Evolutionary conservation across 1,139 yeast species (phyloP).

Genomic region (Yamadazyma taylorii): DNA sequence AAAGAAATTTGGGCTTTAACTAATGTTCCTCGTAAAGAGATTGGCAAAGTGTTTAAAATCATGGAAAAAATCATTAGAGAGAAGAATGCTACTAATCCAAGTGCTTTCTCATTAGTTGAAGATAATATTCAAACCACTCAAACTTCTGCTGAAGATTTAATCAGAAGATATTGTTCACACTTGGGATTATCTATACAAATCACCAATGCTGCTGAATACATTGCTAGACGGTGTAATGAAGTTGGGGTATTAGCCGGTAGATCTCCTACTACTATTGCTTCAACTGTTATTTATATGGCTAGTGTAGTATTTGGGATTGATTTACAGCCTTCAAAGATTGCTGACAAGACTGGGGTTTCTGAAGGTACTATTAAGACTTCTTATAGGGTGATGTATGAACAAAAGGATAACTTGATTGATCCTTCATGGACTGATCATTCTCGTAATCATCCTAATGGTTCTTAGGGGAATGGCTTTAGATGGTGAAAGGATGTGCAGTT

Average conservation of each 20-base stretch:
- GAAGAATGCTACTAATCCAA: constrained; percentile 52
- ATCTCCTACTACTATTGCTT: constrained; percentile 96
- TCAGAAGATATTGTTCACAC: constrained; percentile 94
- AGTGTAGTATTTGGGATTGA: constrained; percentile 76
- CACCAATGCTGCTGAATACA: constrained; percentile 90
- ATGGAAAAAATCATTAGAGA: constrained; percentile 77
- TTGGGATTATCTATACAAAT: constrained; percentile 83
- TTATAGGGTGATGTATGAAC: constrained; percentile 79
- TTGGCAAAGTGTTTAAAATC: constrained; percentile 82
- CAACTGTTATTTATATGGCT: constrained; percentile 95
- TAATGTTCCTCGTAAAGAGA: constrained; percentile 90
- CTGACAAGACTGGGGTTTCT: constrained; percentile 95
- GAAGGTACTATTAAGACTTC: constrained; percentile 97
- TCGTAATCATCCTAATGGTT: not conserved
- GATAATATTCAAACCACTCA: constrained; percentile 81
- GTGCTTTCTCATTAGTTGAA: constrained; percentile 30
- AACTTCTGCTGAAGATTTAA: constrained; percentile 91
- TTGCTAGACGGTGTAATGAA: constrained; percentile 86
- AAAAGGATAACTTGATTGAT: constrained; percentile 70
- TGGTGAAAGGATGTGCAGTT: no score
- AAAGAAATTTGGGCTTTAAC: constrained; percentile 96
- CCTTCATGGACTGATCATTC: constrained; percentile 55
- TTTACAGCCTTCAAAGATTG: constrained; percentile 71
- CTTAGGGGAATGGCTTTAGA: no score
- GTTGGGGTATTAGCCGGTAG: constrained; percentile 95